Evolutionary conservation across 257 asterid species (phyloP).

Genomic region (Striga asiatica): DNA sequence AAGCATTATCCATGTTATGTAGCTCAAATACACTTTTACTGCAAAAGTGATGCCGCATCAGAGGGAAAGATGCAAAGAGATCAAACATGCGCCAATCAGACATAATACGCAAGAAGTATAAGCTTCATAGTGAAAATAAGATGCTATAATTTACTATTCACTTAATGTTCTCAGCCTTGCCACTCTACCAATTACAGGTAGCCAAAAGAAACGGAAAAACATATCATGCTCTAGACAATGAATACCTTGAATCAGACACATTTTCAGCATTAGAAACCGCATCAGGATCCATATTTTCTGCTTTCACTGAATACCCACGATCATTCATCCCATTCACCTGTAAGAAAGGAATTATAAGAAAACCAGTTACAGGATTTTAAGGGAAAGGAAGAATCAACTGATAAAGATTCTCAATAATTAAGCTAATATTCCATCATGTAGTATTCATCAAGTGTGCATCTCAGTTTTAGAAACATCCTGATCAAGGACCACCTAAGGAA

Average conservation of each 20-base stretch:
- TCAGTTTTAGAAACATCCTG: no score
- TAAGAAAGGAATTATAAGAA: no score
- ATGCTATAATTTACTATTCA: neutral
- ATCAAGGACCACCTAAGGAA: no score
- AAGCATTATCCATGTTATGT: conserved; percentile 22
- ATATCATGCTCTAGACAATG: neutral
- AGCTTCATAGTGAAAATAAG: neutral
- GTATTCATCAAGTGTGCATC: no score
- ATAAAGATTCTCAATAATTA: no score
- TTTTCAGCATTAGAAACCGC: conserved; percentile 23
- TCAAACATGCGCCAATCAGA: neutral
- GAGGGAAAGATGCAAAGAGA: neutral
- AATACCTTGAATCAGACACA: conserved; percentile 27
- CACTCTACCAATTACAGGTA: neutral
- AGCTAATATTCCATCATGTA: no score
- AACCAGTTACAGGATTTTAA: no score
- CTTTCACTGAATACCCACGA: conserved; percentile 20
- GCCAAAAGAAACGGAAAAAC: neutral
- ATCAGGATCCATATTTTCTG: conserved; percentile 28
- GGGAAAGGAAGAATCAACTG: no score
- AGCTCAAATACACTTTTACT: conserved; percentile 27
- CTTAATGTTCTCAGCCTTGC: neutral
- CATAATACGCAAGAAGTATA: neutral
- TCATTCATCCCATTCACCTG: conserved; percentile 28
- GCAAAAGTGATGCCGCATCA: conserved; percentile 7